Conservation (phyloP, 225 moss, liverwort and hornwort species). For the Asterella californica region DNA sequence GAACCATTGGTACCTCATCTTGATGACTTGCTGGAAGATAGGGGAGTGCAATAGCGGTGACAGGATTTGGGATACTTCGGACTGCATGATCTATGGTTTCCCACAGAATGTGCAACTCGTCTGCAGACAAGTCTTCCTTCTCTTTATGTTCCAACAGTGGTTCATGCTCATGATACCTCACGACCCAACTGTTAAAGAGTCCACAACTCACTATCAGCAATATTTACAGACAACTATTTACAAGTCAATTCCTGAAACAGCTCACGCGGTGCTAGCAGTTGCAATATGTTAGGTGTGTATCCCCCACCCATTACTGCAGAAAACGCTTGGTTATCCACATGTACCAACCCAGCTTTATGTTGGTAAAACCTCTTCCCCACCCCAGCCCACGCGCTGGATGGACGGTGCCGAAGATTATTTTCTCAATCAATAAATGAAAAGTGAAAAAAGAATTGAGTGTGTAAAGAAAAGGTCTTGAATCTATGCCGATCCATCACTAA, state of each 20-base stretch:
- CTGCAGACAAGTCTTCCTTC: slow-evolving; percentile 78
- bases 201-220: neutral
- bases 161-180: slow-evolving; percentile 91
- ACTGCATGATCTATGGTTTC: slow-evolving; percentile 54
- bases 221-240: neutral
- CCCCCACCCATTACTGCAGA: neutral
- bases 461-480: no score
- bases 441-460: no score
- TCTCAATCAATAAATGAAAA: no score
- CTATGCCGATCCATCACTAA: no score
- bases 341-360: no score
- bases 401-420: no score
- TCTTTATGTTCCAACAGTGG: slow-evolving; percentile 83
- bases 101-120: slow-evolving; percentile 77
- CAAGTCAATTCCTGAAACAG: neutral
- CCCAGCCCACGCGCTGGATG: no score
- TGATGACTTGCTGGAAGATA: neutral
- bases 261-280: neutral
- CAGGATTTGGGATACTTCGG: slow-evolving; percentile 12
- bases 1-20: neutral
- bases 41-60: neutral
- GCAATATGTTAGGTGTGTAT: neutral
- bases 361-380: no score
- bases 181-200: slow-evolving; percentile 65
- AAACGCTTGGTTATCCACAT: neutral